These are phyloP conservation scores for Colletotrichum tabaci DNA, from an alignment of 2,329 filamentous ascomycete species.

Conservation along the genomic window DNA sequence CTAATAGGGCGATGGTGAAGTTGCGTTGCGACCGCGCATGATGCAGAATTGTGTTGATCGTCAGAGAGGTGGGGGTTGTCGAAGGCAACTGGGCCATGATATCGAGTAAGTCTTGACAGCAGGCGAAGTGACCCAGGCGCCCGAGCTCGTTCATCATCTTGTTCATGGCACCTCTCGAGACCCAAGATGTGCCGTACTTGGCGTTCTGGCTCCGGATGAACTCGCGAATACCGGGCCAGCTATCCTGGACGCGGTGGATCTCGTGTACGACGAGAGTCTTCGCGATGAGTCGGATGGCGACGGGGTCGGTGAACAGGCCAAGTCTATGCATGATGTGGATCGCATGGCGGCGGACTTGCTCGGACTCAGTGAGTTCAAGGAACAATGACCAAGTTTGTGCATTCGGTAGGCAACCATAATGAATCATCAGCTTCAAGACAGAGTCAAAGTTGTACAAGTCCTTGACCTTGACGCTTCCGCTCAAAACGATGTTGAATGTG, in stretches of 20 bases:
- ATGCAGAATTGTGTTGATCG: conserved; percentile 57
- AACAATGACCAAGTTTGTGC: conserved; percentile 65
- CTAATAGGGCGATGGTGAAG: conserved; percentile 53
- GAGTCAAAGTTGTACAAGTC: conserved; percentile 60
- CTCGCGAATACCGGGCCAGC: conserved; percentile 52
- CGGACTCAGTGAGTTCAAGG: conserved; percentile 69
- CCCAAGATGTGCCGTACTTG: conserved; percentile 64
- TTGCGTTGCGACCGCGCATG: conserved; percentile 48
- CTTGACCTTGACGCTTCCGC: conserved; percentile 55
- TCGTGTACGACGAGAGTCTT: conserved; percentile 61
- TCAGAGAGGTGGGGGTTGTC: conserved; percentile 43
- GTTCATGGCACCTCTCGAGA: conserved; percentile 54
- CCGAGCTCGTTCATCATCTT: conserved; percentile 60
- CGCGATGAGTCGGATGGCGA: conserved; percentile 56
- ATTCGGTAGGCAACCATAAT: conserved; percentile 57
- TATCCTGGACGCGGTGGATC: conserved; percentile 54
- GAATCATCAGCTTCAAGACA: conserved; percentile 58
- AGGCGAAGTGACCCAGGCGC: conserved; percentile 53
- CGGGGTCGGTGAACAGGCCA: conserved; percentile 57
- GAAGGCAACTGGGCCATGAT: conserved; percentile 43
- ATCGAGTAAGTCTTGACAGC: conserved; percentile 47
- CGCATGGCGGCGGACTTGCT: conserved; percentile 65
- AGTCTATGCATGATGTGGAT: conserved; percentile 63
- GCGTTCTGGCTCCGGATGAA: conserved; percentile 59
- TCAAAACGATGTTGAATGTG: conserved; percentile 64